Conservation (phyloP, 1,139 yeast genomes). For the Entelexis sorbosivorans region DNA sequence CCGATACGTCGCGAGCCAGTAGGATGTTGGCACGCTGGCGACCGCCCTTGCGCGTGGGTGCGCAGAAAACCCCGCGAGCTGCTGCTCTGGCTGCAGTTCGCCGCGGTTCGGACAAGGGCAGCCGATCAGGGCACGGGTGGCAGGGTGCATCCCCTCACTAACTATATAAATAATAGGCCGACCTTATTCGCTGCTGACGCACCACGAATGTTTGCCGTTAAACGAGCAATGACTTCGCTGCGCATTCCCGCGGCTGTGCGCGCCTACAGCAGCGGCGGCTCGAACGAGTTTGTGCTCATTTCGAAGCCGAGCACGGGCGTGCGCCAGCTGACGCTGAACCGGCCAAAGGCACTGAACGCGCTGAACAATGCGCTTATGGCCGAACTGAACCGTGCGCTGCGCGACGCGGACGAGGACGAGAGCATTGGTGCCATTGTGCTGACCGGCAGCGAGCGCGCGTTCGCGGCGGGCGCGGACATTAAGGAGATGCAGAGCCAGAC, state of each 20-base stretch:
- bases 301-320: conserved; percentile 37
- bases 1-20: too few relatives aligned
- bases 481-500: conserved; percentile 39
- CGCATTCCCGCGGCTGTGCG: conserved; percentile 2
- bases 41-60: too few relatives aligned
- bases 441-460: conserved; percentile 39
- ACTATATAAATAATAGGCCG: background rate
- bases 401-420: conserved; percentile 33
- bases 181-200: background rate
- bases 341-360: conserved; percentile 59
- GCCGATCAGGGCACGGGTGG: background rate
- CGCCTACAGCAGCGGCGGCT: conserved; percentile 25
- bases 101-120: background rate
- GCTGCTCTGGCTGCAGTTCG: too few relatives aligned
- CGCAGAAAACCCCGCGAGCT: too few relatives aligned
- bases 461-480: conserved; percentile 48
- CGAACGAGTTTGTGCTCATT: conserved; percentile 34
- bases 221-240: background rate
- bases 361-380: conserved; percentile 40
- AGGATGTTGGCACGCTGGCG: too few relatives aligned
- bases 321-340: conserved; percentile 45
- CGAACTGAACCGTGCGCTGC: conserved; percentile 37
- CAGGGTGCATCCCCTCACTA: background rate
- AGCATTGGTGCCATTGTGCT: conserved; percentile 39
- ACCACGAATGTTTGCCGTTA: background rate